Evolutionary conservation across 1,284 basidiomycete species (phyloP).

Genomic region (Pseudozyma hubeiensis): DNA sequence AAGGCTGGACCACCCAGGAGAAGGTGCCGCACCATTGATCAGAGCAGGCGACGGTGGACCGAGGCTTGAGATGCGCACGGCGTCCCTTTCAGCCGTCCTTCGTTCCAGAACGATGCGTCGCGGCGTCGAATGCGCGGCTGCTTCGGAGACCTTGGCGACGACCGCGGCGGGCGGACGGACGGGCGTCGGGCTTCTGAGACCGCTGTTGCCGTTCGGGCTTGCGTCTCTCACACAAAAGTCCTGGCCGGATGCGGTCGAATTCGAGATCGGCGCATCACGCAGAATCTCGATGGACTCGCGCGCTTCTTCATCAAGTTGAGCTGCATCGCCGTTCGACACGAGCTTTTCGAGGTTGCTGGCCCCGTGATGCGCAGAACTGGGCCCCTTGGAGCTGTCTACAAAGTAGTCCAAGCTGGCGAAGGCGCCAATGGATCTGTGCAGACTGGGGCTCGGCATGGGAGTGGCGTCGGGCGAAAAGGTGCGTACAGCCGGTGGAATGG

Average conservation of each 20-base stretch:
- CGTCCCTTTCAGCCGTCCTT: slow-evolving; percentile 31
- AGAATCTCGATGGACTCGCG: slow-evolving; percentile 27
- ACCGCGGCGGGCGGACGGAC: slow-evolving; percentile 3
- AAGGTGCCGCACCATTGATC: slow-evolving; percentile 6
- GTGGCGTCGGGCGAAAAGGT: slow-evolving; percentile 54
- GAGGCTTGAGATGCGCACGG: slow-evolving; percentile 22
- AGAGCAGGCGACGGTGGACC: slow-evolving; percentile 2
- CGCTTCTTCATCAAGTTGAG: neutral
- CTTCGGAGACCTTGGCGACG: slow-evolving; percentile 16
- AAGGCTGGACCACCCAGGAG: slow-evolving; percentile 30
- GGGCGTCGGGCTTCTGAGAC: slow-evolving; percentile 5
- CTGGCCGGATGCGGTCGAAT: neutral
- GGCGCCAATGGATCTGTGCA: slow-evolving; percentile 37
- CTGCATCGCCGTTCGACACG: slow-evolving; percentile 1
- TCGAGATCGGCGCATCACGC: slow-evolving; percentile 16
- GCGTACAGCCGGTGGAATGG: slow-evolving; percentile 29
- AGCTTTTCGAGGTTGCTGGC: neutral
- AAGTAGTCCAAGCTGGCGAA: slow-evolving; percentile 46
- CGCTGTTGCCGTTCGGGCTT: neutral
- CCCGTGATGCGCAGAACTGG: neutral
- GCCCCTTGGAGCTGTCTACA: slow-evolving; percentile 11
- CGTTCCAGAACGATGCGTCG: slow-evolving; percentile 32
- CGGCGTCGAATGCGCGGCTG: slow-evolving; percentile 11
- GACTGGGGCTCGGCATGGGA: slow-evolving; percentile 58
- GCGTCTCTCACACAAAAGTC: slow-evolving; percentile 13